These are phyloP conservation scores for Salix brachista DNA, from an alignment of 345 rosid genomes.

Conservation along the genomic window DNA sequence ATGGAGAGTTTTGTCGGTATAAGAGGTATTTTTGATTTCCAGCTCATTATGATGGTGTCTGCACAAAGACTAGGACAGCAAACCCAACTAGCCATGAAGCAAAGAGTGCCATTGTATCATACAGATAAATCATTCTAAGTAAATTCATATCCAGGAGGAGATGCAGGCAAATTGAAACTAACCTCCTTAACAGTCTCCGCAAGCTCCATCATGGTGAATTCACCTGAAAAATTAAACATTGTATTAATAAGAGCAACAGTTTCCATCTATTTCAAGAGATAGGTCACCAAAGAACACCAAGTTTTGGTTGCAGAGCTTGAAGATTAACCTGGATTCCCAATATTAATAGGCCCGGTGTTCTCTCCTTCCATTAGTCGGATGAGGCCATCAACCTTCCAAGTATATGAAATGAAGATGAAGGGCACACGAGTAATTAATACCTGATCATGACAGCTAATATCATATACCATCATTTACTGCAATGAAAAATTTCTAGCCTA, in stretches of 20 bases:
- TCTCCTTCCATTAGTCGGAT: constrained; percentile 94
- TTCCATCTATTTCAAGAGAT: background rate
- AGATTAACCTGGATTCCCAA: constrained; percentile 70
- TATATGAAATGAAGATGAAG: background rate
- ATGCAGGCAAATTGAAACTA: constrained; percentile 6
- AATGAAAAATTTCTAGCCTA: constrained; percentile 19
- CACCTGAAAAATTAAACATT: constrained; percentile 38
- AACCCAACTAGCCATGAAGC: background rate
- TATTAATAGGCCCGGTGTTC: constrained; percentile 84
- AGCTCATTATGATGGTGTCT: background rate
- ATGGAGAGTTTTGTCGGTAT: background rate
- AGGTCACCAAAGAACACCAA: background rate
- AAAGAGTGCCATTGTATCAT: background rate
- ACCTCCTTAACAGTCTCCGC: constrained; percentile 94
- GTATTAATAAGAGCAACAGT: constrained; percentile 3
- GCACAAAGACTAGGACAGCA: background rate
- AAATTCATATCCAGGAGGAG: background rate
- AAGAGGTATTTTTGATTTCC: background rate
- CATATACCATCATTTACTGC: background rate
- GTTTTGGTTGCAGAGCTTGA: background rate
- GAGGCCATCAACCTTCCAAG: constrained; percentile 78
- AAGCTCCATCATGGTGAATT: constrained; percentile 83
- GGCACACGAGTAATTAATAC: background rate
- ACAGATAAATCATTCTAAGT: background rate
- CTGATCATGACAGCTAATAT: background rate